A percentile compares a stretch with the other conserved stretches of the same genome.
These are phyloP conservation scores for Calonectria ilicicola DNA, from an alignment of 2,329 filamentous ascomycete genomes.

Conservation along the genomic window DNA sequence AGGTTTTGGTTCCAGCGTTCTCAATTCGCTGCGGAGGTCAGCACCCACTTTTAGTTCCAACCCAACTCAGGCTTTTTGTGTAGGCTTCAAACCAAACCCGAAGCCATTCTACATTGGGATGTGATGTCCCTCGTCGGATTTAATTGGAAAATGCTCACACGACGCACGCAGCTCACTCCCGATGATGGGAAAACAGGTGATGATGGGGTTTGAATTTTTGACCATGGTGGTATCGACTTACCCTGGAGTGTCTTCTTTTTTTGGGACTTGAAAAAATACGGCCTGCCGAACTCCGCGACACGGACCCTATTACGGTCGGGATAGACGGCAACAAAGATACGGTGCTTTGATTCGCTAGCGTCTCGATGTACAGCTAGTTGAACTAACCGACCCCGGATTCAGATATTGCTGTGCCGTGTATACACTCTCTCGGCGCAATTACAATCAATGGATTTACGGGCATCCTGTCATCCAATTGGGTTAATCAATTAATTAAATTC, in stretches of 20 bases:
- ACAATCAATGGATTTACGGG: not conserved
- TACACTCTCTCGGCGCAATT: not conserved
- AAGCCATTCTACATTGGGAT: not conserved
- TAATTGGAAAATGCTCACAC: not conserved
- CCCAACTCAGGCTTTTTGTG: slow-evolving; percentile 4
- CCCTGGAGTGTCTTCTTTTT: not conserved
- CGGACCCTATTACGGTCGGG: not conserved
- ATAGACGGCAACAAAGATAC: not conserved
- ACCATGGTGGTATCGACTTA: not conserved
- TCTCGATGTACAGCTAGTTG: not conserved
- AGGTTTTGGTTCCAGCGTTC: not conserved
- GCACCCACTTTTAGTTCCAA: not conserved
- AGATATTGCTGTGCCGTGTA: not conserved
- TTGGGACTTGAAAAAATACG: not conserved
- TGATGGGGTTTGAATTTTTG: not conserved
- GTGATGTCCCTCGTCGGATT: not conserved
- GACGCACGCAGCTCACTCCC: not conserved
- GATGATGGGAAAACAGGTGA: too few relatives aligned
- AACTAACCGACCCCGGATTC: not conserved
- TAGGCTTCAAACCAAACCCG: not conserved
- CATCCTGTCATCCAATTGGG: not conserved
- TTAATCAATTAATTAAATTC: too few relatives aligned
- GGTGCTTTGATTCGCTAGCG: not conserved
- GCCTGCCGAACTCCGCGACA: not conserved
- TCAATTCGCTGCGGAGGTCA: not conserved